Evolutionary conservation across 306 rosid genomes (phyloP).

Genomic region (Quercus aquifolioides): DNA sequence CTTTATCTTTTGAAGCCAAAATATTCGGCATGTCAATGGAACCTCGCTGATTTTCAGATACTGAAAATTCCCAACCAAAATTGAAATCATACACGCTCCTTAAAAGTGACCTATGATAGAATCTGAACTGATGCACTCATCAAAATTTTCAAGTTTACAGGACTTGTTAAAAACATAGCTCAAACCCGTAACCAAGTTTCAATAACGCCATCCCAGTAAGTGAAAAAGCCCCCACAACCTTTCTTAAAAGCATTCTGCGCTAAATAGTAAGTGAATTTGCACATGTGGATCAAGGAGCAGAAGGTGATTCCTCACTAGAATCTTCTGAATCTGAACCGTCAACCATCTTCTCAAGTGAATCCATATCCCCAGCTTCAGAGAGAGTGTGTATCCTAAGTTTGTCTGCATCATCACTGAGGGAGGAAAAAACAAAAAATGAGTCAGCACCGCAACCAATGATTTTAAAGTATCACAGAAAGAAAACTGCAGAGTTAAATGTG

Average conservation of each 20-base stretch:
- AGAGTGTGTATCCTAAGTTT: slow-evolving; percentile 68
- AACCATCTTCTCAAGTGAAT: slow-evolving; percentile 75
- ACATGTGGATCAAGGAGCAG: slow-evolving; percentile 28
- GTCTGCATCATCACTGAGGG: slow-evolving; percentile 79
- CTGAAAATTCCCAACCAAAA: background rate
- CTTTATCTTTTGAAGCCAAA: background rate
- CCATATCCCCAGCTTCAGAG: slow-evolving; percentile 77
- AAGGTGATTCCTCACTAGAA: slow-evolving; percentile 28
- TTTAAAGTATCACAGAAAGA: background rate
- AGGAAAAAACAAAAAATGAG: slow-evolving; percentile 5
- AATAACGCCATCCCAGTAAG: background rate
- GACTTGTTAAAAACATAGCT: background rate
- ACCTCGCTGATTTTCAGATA: background rate
- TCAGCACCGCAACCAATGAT: background rate
- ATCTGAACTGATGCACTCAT: background rate
- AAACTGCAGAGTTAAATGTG: too few relatives aligned
- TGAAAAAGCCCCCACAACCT: background rate
- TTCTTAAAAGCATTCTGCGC: background rate
- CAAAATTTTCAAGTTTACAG: slow-evolving; percentile 14
- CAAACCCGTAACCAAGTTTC: background rate
- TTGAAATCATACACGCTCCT: background rate
- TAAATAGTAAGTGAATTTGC: background rate
- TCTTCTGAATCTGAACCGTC: slow-evolving; percentile 66
- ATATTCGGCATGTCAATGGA: background rate
- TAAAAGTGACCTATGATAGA: background rate